Conservation (phyloP, 2,329 filamentous ascomycete genomes). For the Rutstroemia sp. region DNA sequence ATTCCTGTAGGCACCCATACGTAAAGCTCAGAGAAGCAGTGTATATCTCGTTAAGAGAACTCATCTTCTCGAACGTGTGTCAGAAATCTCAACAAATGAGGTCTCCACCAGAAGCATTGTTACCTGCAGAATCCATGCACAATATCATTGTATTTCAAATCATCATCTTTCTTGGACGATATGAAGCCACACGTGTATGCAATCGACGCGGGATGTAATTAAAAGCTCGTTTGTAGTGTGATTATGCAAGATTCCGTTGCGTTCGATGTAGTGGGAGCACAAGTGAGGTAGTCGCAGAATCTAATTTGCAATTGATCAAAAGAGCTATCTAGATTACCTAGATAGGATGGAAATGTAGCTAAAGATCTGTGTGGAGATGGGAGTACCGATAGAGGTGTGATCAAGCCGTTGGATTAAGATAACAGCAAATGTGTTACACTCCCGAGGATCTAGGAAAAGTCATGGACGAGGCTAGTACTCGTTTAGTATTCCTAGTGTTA, state of each 20-base stretch:
- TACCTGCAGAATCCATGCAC: slow-evolving; percentile 1
- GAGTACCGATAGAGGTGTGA: slow-evolving; percentile 3
- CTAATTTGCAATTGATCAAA: background rate
- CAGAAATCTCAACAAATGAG: background rate
- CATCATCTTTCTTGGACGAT: slow-evolving; percentile 1
- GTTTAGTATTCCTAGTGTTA: background rate
- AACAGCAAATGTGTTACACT: background rate
- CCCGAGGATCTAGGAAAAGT: slow-evolving; percentile 4
- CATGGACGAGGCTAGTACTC: background rate
- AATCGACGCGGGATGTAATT: slow-evolving; percentile 6
- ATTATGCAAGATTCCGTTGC: slow-evolving; percentile 8
- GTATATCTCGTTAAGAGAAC: background rate
- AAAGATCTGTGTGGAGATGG: background rate
- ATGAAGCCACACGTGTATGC: slow-evolving; percentile 6
- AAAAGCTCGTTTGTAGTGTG: slow-evolving; percentile 2
- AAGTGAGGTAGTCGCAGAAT: background rate
- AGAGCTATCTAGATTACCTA: background rate
- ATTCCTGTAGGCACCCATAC: slow-evolving; percentile 3
- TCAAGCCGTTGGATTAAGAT: slow-evolving; percentile 8
- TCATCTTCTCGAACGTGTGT: slow-evolving; percentile 1
- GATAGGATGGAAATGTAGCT: background rate
- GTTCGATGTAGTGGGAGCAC: background rate
- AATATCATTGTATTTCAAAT: slow-evolving; percentile 6
- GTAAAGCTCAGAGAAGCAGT: background rate
- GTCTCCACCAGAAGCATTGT: background rate